A percentile compares a stretch with the other conserved stretches of the same genome.
phyloP scores from a whole-genome alignment of 2,329 filamentous ascomycete species.

The Dothidotthia symphoricarpi region DNA sequence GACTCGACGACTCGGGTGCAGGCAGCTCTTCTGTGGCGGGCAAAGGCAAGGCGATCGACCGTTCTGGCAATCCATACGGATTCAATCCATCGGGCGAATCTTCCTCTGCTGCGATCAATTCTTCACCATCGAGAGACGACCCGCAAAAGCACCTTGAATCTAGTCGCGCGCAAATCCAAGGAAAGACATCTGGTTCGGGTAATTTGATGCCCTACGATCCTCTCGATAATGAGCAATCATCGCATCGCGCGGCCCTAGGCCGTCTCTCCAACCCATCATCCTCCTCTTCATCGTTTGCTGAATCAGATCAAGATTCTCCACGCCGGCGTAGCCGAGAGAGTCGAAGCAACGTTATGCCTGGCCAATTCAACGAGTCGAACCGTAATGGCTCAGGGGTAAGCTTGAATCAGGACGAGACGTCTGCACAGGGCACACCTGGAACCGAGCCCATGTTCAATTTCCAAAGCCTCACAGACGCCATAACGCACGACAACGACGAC shows the following conservation, averaged over 20 bases:
- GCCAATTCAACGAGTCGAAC: slow-evolving; percentile 49
- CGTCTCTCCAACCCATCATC: slow-evolving; percentile 88
- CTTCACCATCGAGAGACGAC: slow-evolving; percentile 34
- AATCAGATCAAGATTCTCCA: slow-evolving; percentile 54
- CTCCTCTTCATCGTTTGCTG: slow-evolving; percentile 71
- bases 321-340: slow-evolving; percentile 25
- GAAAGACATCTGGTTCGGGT: slow-evolving; percentile 35
- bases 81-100: slow-evolving; percentile 46
- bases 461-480: slow-evolving; percentile 78
- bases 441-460: slow-evolving; percentile 90
- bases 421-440: slow-evolving; percentile 46
- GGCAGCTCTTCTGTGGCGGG: slow-evolving; percentile 36
- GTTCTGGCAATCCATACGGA: slow-evolving; percentile 39
- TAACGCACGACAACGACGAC: slow-evolving; percentile 59
- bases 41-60: slow-evolving; percentile 51
- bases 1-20: slow-evolving; percentile 24
- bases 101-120: slow-evolving; percentile 45
- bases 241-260: slow-evolving; percentile 67
- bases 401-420: slow-evolving; percentile 28
- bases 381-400: slow-evolving; percentile 57
- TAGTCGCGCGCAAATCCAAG: slow-evolving; percentile 45
- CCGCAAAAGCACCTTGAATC: slow-evolving; percentile 49
- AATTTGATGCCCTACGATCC: slow-evolving; percentile 47
- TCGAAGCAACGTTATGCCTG: slow-evolving; percentile 37
- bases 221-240: slow-evolving; percentile 33